Conservation (phyloP, 2,329 filamentous ascomycete species). For the Teratosphaeria zuluensis region DNA sequence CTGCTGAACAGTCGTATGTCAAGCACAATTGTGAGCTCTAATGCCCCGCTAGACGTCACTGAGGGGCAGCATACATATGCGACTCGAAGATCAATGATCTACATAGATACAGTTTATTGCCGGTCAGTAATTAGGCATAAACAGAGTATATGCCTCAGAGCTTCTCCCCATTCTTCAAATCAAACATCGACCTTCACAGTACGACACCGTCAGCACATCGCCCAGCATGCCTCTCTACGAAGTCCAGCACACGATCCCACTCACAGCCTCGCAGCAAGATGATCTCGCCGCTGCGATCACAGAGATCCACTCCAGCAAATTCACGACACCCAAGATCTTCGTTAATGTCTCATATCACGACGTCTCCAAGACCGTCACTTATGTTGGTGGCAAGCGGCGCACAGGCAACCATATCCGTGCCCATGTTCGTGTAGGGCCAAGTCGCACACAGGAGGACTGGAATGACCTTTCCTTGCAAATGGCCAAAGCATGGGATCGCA, state of each 20-base stretch:
- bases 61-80: background rate
- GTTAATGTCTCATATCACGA: slow-evolving; percentile 35
- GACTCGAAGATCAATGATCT: background rate
- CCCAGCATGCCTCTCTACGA: slow-evolving; percentile 36
- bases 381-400: slow-evolving; percentile 28
- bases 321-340: slow-evolving; percentile 34
- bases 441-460: slow-evolving; percentile 23
- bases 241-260: slow-evolving; percentile 29
- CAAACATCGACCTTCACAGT: background rate
- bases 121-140: background rate
- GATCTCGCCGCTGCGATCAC: slow-evolving; percentile 33
- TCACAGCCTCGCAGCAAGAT: slow-evolving; percentile 27
- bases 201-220: background rate
- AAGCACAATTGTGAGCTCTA: background rate
- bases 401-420: slow-evolving; percentile 26
- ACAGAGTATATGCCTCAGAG: background rate
- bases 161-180: background rate
- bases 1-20: no score
- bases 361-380: slow-evolving; percentile 15
- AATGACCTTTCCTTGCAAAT: slow-evolving; percentile 19
- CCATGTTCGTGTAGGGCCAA: slow-evolving; percentile 26
- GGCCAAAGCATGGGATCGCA: slow-evolving; percentile 18
- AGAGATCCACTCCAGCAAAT: slow-evolving; percentile 31
- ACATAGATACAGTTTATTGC: background rate
- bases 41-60: background rate